A percentile compares a stretch with the other conserved stretches of the same genome.
phyloP scores from a whole-genome alignment of 129 eudicot genomes.

The Lactuca sativa region DNA sequence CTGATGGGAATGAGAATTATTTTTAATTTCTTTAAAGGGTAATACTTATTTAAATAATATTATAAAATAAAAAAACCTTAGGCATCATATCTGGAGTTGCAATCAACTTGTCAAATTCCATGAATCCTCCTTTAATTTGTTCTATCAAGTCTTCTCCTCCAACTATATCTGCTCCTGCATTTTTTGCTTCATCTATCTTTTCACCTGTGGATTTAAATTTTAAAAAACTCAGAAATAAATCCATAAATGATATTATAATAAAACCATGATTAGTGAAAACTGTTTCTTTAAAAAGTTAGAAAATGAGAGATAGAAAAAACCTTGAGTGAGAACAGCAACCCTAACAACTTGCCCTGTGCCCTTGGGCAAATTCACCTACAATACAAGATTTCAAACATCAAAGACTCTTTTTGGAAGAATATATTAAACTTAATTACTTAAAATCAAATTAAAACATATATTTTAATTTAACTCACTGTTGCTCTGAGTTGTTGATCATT shows the following conservation, averaged over 20 bases:
- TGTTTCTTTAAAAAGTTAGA: not conserved
- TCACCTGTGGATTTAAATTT: constrained; percentile 60
- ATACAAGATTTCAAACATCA: not conserved
- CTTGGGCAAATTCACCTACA: constrained; percentile 87
- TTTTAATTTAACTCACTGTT: constrained; percentile 51
- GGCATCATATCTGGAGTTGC: constrained; percentile 99
- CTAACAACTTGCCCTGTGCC: constrained; percentile 88
- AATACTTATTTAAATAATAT: not conserved
- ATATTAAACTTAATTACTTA: not conserved
- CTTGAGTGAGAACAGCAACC: constrained; percentile 97
- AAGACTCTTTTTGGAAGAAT: not conserved
- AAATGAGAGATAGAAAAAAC: constrained; percentile 25
- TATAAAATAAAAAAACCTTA: constrained; percentile 50
- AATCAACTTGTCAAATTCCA: constrained; percentile 93
- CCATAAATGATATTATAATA: not conserved
- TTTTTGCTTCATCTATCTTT: constrained; percentile 91
- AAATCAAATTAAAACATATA: not conserved
- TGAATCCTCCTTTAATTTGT: constrained; percentile 86
- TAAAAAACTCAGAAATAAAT: constrained; percentile 2
- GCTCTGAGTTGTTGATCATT: constrained; percentile 97
- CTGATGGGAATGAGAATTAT: constrained; percentile 20
- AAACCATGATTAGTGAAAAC: constrained; percentile 12
- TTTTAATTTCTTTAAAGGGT: not conserved
- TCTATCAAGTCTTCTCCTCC: constrained; percentile 96
- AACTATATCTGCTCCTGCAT: constrained; percentile 92